Conservation (phyloP, 1,284 basidiomycete genomes). For the Leccinum glutinopallens region DNA sequence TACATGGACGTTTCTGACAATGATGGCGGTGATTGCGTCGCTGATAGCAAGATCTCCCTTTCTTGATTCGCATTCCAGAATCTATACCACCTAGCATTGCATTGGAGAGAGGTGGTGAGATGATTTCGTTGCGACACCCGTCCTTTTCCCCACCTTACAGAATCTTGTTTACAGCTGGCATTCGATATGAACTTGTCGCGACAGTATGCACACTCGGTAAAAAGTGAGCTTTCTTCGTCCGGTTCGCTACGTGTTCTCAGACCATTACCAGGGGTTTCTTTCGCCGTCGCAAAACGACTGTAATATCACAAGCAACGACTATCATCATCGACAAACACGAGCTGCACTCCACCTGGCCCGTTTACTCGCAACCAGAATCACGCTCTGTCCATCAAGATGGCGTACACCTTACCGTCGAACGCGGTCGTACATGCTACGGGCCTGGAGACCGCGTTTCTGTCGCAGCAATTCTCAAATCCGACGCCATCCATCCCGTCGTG, state of each 20-base stretch:
- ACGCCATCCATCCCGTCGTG: slow-evolving; percentile 60
- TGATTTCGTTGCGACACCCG: neutral
- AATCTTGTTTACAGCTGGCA: slow-evolving; percentile 52
- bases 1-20: slow-evolving; percentile 35
- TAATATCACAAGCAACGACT: slow-evolving; percentile 59
- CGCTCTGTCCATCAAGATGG: slow-evolving; percentile 68
- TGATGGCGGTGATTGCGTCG: neutral
- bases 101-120: slow-evolving; percentile 66
- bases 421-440: slow-evolving; percentile 76
- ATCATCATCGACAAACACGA: slow-evolving; percentile 90
- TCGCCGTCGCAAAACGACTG: slow-evolving; percentile 65
- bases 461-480: slow-evolving; percentile 69
- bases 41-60: slow-evolving; percentile 72
- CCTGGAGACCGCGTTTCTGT: slow-evolving; percentile 81
- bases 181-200: slow-evolving; percentile 85
- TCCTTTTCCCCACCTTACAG: neutral
- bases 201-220: slow-evolving; percentile 83
- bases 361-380: slow-evolving; percentile 78
- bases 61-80: slow-evolving; percentile 84
- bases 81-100: slow-evolving; percentile 81
- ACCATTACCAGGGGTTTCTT: slow-evolving; percentile 58
- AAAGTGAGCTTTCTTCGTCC: slow-evolving; percentile 47
- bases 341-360: slow-evolving; percentile 86
- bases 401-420: slow-evolving; percentile 74
- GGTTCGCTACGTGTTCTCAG: slow-evolving; percentile 4